Percentiles rank a stretch among this genome's conserved stretches.
Conservation (phyloP, 306 rosid genomes). For the Vigna radiata region DNA sequence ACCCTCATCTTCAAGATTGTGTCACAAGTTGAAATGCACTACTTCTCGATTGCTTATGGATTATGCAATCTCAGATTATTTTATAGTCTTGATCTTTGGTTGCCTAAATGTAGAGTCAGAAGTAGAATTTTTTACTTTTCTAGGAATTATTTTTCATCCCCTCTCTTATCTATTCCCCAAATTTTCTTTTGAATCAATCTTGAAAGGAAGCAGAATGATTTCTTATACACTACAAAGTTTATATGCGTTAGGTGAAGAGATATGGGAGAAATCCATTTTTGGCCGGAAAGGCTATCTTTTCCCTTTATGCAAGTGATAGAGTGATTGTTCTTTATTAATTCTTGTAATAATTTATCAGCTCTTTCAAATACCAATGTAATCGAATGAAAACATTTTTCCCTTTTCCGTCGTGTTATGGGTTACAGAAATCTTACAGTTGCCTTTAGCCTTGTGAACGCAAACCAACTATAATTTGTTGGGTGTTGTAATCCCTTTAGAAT, state of each 20-base stretch:
- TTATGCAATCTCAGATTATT: slow-evolving; percentile 52
- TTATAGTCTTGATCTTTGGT: slow-evolving; percentile 54
- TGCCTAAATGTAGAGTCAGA: slow-evolving; percentile 64
- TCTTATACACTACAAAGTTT: slow-evolving; percentile 69
- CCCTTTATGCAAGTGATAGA: slow-evolving; percentile 64
- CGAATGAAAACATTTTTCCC: slow-evolving; percentile 43
- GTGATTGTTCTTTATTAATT: slow-evolving; percentile 59
- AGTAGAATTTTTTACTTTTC: slow-evolving; percentile 74
- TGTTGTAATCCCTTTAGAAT: background rate
- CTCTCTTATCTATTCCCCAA: background rate
- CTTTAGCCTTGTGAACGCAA: slow-evolving; percentile 2
- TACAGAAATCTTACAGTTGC: slow-evolving; percentile 10
- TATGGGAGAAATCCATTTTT: slow-evolving; percentile 64
- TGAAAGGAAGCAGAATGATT: slow-evolving; percentile 59
- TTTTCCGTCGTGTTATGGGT: too few species aligned
- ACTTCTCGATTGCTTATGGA: slow-evolving; percentile 61
- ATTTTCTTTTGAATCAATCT: slow-evolving; percentile 53
- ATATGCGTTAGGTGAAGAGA: slow-evolving; percentile 62
- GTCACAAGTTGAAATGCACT: slow-evolving; percentile 71
- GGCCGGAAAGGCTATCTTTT: slow-evolving; percentile 59
- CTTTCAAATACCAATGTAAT: slow-evolving; percentile 55
- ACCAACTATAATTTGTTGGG: slow-evolving; percentile 4
- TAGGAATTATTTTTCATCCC: slow-evolving; percentile 50
- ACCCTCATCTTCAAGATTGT: slow-evolving; percentile 82
- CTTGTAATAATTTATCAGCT: slow-evolving; percentile 70